Base-by-base conservation (phyloP, 805 yeast species). In the Komagataella ulmi region DNA sequence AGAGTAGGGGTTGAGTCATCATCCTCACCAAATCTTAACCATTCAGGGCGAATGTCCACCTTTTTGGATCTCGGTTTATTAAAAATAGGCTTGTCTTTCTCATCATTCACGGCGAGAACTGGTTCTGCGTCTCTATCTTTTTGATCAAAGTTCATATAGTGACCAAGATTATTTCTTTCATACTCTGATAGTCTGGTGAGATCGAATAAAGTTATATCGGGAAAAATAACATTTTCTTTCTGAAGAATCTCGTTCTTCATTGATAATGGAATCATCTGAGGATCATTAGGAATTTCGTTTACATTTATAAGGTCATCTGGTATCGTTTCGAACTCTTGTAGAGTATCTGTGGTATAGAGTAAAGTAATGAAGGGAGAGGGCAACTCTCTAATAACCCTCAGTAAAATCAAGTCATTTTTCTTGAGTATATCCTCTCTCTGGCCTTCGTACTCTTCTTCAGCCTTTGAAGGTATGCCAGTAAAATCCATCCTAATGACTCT, bases 341-440 rank as follows among this genome's bases (percentile, higher is more conserved):
- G 44, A 3, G 69, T 62, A 3, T 61, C 57, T 8, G 83, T 71
- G 0, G 89, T 79, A 53, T 80, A 69, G 2, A 88, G 63, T 2
- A 89, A 66, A 2, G 88, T 70, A 52, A 74, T 75, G 54, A 78
- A 76, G 0, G 96, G 96, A 0, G 90, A 73, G 1, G 97, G 96
- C 10, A 85, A 63, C 51, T 77, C 79, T 44, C 85, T 75, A n/a
- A 85, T 55, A 3, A 85, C 71, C 17, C 72, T 71, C 50, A 84
- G 70, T 8, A 87, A 54, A 14, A 68, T 54, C 1, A 54, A 52
- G 54, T 73, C 75, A 50, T 66, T 57, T 44, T 57, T 52, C 30
- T 17, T 30, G 7, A 65, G 48, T 5, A 49, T 51, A 5, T 51
- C 52, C 3, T 48, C 47, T 17, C 69, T 58, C 48, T 70, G 65